Conservation (phyloP, 2,329 filamentous ascomycete genomes). For the Aspergillus eucalypticola region DNA sequence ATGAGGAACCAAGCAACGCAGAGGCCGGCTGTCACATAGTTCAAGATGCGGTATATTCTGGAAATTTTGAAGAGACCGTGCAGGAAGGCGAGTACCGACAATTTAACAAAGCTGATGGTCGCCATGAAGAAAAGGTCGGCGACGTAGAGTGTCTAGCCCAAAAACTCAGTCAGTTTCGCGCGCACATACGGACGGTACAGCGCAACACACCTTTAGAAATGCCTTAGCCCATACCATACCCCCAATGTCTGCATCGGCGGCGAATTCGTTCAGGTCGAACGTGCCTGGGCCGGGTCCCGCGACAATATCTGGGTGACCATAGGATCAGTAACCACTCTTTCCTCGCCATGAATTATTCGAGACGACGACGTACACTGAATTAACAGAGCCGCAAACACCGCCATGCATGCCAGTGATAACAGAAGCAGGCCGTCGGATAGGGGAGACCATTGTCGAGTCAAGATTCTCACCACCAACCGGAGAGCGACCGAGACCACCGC, state of each 20-base stretch:
- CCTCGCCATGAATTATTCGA: too few species aligned
- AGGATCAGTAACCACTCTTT: not conserved
- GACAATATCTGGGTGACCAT: not conserved
- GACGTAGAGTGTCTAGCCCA: not conserved
- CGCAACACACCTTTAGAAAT: not conserved
- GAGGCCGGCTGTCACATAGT: not conserved
- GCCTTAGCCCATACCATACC: not conserved
- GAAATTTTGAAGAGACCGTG: not conserved
- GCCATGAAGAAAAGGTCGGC: not conserved
- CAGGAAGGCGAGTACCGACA: not conserved
- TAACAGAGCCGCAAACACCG: not conserved
- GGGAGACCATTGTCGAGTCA: too few species aligned
- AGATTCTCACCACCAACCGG: too few species aligned
- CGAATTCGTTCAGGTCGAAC: not conserved
- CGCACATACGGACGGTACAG: not conserved
- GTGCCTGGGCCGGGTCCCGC: not conserved
- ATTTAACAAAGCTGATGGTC: not conserved
- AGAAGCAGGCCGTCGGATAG: too few species aligned
- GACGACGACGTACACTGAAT: not conserved
- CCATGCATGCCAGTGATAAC: too few species aligned
- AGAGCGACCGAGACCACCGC: too few species aligned
- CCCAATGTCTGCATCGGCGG: not conserved
- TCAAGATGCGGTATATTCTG: not conserved
- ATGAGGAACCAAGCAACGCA: not conserved
- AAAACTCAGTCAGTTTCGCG: not conserved